These are phyloP conservation scores for Protea cynaroides DNA, from an alignment of 164 flowering plant genomes.

Conservation along the genomic window DNA sequence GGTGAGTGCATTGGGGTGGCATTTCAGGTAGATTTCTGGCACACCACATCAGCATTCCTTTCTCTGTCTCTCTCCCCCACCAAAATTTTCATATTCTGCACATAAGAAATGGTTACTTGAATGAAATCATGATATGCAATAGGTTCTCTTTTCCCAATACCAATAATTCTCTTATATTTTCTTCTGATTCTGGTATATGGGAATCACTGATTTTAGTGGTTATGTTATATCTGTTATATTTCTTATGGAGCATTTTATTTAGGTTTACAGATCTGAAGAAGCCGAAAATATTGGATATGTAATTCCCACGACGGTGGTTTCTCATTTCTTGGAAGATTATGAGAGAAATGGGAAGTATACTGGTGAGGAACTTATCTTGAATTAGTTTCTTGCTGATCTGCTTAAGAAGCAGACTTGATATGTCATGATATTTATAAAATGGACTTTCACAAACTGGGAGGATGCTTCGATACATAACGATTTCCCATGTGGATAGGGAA, in stretches of 20 bases:
- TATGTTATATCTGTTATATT: constrained; percentile 1
- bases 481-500: no score
- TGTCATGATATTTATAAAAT: not conserved
- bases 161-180: not conserved
- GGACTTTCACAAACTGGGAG: not conserved
- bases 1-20: constrained; percentile 99
- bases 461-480: no score
- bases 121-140: not conserved
- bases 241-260: constrained; percentile 32
- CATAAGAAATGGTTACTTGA: not conserved
- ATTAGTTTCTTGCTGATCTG: not conserved
- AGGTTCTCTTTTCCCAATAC: no score
- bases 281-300: constrained; percentile 98
- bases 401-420: not conserved
- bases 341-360: constrained; percentile 88
- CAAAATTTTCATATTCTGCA: not conserved
- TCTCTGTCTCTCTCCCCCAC: not conserved
- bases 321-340: constrained; percentile 90
- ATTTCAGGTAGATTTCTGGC: constrained; percentile 70
- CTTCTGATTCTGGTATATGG: not conserved
- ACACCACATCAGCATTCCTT: not conserved
- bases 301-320: constrained; percentile 92
- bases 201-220: not conserved
- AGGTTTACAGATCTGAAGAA: constrained; percentile 96
- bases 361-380: constrained; percentile 40